phyloP scores from a whole-genome alignment of 179 eudicot genomes.

The Spergularia azorica region DNA sequence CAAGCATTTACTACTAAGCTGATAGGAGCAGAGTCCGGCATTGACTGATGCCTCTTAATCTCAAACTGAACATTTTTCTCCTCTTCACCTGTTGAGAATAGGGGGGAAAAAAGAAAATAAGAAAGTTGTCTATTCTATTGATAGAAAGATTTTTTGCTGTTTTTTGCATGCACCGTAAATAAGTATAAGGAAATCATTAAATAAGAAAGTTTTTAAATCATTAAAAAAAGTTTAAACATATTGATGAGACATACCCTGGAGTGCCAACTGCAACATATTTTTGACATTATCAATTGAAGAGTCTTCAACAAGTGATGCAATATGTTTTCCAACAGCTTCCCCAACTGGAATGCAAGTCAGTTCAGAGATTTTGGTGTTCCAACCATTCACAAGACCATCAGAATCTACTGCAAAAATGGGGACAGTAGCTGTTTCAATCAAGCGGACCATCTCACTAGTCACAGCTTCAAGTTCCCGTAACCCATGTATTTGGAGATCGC shows the following conservation, averaged over 20 bases:
- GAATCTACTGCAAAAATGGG: conserved; percentile 87
- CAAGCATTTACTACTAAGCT: conserved; percentile 84
- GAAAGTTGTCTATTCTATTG: no score
- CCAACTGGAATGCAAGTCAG: conserved; percentile 65
- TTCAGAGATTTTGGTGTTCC: conserved; percentile 85
- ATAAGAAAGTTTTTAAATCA: neutral
- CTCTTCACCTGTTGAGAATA: conserved; percentile 60
- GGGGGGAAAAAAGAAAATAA: neutral
- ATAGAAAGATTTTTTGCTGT: neutral
- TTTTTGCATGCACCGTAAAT: neutral
- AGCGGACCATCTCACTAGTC: conserved; percentile 84
- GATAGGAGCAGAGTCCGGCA: conserved; percentile 53
- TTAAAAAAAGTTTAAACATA: neutral
- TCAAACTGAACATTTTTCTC: conserved; percentile 73
- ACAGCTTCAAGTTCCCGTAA: conserved; percentile 69
- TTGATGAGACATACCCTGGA: conserved; percentile 51
- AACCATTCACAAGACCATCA: conserved; percentile 75
- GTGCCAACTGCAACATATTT: conserved; percentile 62
- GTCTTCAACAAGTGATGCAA: conserved; percentile 69
- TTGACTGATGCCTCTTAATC: conserved; percentile 59
- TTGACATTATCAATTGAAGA: conserved; percentile 56
- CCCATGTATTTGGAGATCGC: conserved; percentile 67
- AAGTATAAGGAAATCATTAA: no score
- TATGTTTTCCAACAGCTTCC: conserved; percentile 68
- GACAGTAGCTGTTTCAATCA: conserved; percentile 88